Base-by-base conservation (phyloP, 148 eudicot genomes). In the Rhododendron griersonianum region DNA sequence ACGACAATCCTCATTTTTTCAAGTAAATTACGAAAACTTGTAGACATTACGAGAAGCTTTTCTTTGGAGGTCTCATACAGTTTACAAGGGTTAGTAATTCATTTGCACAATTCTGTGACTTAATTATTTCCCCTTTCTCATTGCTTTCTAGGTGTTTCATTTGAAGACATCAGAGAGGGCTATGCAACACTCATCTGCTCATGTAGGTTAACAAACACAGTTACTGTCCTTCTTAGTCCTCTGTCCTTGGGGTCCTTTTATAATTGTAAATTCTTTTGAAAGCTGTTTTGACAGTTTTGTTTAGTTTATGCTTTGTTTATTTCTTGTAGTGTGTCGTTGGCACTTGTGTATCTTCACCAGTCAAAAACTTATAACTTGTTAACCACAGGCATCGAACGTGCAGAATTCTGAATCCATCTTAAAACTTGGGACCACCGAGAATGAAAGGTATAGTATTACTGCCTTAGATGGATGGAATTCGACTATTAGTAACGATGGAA, bases 131-230 rank as follows among this genome's bases (percentile, higher is more conserved):
- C 39, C 39, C 48, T 73, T 2, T 71, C 19, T 61, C 67, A 73
- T 88, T 74, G 76, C 85, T 90, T 85, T 79, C 82, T 84, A 96
- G 99, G 95, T 89, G 81, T 93, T 93, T 87, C 94, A 93, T 86
- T 87, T 92, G 39, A 94, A 92, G 89, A 93, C 94, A 44, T 91
- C 91, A 76, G 95, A 93, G 87, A 91, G 95, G 87, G 95, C 93
- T 78, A 88, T 89, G 87, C 97, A 92, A 48, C 93, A 91, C 71
- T 80, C 86, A 41, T 83, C 93, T 37, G 86, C 90, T 48, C 90
- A 88, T 87, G 93, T 91, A 91, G 86, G 91, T 82, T 75, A 77
- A 69, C 25, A 39, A 48, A 51, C 37, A 5, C 44, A 8, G 3
- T 69, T 16, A 28, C 1, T 44, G 14, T 25, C 5, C 44, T 28